A percentile compares a stretch with the other conserved stretches of the same genome.
Conservation (phyloP, 495 filamentous ascomycete genomes). For the Penicillium mononematosum region DNA sequence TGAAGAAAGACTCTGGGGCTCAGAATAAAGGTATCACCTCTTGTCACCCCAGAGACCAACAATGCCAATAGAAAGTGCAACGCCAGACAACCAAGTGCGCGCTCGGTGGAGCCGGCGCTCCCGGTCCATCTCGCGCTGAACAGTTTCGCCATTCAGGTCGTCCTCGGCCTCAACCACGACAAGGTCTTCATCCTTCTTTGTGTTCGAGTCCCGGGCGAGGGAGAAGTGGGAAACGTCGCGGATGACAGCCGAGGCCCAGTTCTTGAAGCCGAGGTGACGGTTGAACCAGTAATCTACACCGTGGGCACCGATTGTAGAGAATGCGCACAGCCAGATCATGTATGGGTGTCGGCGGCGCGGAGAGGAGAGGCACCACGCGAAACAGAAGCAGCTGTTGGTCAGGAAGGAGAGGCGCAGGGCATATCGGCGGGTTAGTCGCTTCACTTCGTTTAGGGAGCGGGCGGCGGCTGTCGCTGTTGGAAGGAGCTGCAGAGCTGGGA, state of each 20-base stretch:
- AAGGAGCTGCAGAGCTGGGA: constrained; percentile 75
- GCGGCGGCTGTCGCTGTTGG: constrained; percentile 67
- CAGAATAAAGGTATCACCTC: constrained; percentile 13
- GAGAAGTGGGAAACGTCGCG: constrained; percentile 26
- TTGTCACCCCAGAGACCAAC: constrained; percentile 91
- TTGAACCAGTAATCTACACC: constrained; percentile 55
- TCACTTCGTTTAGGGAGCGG: constrained; percentile 62
- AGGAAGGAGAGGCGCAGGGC: constrained; percentile 60
- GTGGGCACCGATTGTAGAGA: constrained; percentile 55
- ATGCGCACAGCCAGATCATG: constrained; percentile 70
- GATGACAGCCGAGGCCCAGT: constrained; percentile 27
- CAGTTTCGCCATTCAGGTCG: constrained; percentile 76
- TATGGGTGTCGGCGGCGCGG: constrained; percentile 74
- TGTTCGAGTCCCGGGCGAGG: constrained; percentile 23
- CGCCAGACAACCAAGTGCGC: constrained; percentile 58
- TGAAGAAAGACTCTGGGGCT: background rate
- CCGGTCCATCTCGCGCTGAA: constrained; percentile 65
- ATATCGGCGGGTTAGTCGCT: constrained; percentile 56
- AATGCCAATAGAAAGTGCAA: constrained; percentile 72
- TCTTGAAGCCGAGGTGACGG: constrained; percentile 33
- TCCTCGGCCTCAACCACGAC: constrained; percentile 56
- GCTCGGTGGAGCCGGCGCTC: constrained; percentile 61
- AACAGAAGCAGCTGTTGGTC: constrained; percentile 60
- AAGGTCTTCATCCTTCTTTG: constrained; percentile 67
- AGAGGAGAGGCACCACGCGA: constrained; percentile 73